These are phyloP conservation scores for Apiospora sp. DNA, from an alignment of 2,329 filamentous ascomycete species.

Conservation along the genomic window DNA sequence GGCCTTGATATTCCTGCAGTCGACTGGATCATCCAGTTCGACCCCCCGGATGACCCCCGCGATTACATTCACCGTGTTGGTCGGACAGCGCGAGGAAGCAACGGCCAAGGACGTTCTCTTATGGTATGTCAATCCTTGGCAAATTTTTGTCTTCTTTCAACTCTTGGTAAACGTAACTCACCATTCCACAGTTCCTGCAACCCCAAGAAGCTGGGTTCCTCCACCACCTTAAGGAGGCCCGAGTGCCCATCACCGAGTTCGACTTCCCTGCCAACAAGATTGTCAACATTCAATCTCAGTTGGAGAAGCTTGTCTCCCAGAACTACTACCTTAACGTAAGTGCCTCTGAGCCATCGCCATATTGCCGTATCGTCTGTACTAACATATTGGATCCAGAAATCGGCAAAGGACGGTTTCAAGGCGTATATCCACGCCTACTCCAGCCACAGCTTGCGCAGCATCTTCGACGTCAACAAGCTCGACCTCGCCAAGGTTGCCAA, in stretches of 20 bases:
- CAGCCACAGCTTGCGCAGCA: constrained; percentile 80
- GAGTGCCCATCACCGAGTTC: constrained; percentile 94
- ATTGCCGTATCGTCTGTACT: not conserved
- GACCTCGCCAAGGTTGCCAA: constrained; percentile 86
- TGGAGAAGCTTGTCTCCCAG: constrained; percentile 91
- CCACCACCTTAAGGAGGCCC: constrained; percentile 86
- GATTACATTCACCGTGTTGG: constrained; percentile 86
- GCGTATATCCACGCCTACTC: constrained; percentile 96
- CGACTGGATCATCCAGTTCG: constrained; percentile 96
- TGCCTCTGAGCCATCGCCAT: not conserved
- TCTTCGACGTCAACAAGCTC: constrained; percentile 84
- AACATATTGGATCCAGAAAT: constrained; percentile 16
- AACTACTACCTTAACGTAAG: constrained; percentile 98
- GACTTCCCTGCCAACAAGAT: constrained; percentile 95
- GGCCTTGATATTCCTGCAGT: constrained; percentile 95
- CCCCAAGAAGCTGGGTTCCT: constrained; percentile 93
- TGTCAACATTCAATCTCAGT: constrained; percentile 85
- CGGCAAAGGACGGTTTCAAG: constrained; percentile 77
- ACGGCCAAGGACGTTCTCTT: constrained; percentile 84
- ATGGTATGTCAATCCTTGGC: constrained; percentile 53
- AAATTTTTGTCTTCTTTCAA: too few relatives aligned
- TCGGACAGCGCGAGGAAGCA: constrained; percentile 86
- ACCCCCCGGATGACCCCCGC: constrained; percentile 88
- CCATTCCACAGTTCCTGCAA: constrained; percentile 72
- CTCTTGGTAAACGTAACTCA: not conserved